Conservation (phyloP, 352 stramenopile species). For the Globisporangium orthogonon region DNA sequence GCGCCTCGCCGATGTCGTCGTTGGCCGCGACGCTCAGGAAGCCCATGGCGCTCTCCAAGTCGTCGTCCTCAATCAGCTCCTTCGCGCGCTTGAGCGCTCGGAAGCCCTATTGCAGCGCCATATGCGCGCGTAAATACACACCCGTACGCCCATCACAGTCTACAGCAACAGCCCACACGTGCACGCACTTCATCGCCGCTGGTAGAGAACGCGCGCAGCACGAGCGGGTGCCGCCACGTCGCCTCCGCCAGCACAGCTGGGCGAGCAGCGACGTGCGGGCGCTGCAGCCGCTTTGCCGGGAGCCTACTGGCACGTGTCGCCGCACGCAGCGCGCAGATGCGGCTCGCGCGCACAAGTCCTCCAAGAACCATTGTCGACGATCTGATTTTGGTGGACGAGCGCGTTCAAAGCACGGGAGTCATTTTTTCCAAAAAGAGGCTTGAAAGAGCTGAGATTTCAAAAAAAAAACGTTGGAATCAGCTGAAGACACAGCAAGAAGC, state of each 20-base stretch:
- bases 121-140: background rate
- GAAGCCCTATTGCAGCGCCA: constrained; percentile 17
- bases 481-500: no score
- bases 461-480: no score
- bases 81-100: constrained; percentile 57
- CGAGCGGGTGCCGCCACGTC: background rate
- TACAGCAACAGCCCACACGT: background rate
- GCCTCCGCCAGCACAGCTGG: background rate
- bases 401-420: no score
- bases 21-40: constrained; percentile 51
- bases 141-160: background rate
- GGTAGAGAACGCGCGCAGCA: constrained; percentile 14
- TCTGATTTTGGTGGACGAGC: no score
- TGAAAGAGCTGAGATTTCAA: no score
- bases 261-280: background rate
- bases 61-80: constrained; percentile 43
- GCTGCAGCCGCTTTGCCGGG: background rate
- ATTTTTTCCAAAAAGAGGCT: no score
- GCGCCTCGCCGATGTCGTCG: constrained; percentile 58
- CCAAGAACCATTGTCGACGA: no score
- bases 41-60: constrained; percentile 53
- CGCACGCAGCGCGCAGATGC: background rate
- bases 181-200: constrained; percentile 26
- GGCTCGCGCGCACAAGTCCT: constrained; percentile 3
- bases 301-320: background rate